These are phyloP conservation scores for Erodium moschatum DNA, from an alignment of 441 rosid genomes.

Conservation along the genomic window DNA sequence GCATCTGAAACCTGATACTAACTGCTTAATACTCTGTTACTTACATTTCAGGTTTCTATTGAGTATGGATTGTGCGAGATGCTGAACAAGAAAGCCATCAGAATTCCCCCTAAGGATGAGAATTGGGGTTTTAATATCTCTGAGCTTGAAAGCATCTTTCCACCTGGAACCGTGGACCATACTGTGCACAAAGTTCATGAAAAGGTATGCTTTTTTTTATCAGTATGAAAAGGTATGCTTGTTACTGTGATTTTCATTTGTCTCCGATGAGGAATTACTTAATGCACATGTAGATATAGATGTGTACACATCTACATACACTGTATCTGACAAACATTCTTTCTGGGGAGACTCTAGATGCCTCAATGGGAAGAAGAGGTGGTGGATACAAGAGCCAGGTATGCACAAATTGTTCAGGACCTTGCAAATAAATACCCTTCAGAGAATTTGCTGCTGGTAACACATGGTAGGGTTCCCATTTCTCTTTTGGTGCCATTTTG, in stretches of 20 bases:
- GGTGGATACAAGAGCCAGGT: constrained; percentile 46
- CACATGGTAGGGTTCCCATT: constrained; percentile 50
- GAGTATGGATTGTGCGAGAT: constrained; percentile 82
- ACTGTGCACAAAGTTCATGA: constrained; percentile 35
- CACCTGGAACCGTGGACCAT: constrained; percentile 57
- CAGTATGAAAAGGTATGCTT: background rate
- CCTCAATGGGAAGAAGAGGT: constrained; percentile 72
- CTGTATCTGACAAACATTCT: constrained; percentile 9
- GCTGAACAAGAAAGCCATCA: constrained; percentile 47
- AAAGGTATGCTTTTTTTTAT: background rate
- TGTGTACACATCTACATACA: background rate
- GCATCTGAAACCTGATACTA: background rate
- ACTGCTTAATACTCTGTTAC: background rate
- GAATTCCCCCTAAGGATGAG: constrained; percentile 55
- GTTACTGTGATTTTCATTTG: constrained; percentile 3
- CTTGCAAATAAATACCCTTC: constrained; percentile 74
- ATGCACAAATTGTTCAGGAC: constrained; percentile 42
- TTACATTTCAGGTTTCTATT: constrained; percentile 43
- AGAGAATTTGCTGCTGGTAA: constrained; percentile 78
- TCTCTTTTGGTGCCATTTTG: background rate
- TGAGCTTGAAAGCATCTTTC: constrained; percentile 62
- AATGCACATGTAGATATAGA: background rate
- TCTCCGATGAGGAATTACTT: background rate
- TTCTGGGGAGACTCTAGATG: constrained; percentile 34
- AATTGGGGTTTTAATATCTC: constrained; percentile 43